These are phyloP conservation scores for Rhodamnia argentea DNA, from an alignment of 345 rosid species.

Conservation along the genomic window DNA sequence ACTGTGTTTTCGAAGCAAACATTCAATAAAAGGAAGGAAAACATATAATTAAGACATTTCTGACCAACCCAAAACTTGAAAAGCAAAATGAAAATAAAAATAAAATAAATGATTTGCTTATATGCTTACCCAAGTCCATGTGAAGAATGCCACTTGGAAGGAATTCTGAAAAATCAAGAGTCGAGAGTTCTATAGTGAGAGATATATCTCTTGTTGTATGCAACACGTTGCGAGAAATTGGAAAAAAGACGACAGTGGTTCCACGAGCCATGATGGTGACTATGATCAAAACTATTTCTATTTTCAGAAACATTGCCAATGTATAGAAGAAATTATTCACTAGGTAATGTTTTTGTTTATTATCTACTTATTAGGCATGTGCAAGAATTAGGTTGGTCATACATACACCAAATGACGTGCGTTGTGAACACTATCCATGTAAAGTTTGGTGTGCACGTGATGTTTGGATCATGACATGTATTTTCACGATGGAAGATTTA, in stretches of 20 bases:
- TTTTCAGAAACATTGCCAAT: neutral
- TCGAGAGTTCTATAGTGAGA: neutral
- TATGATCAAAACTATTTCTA: neutral
- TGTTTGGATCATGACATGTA: neutral
- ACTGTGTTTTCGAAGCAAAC: slow-evolving; percentile 19
- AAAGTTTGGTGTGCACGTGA: neutral
- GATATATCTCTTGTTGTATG: no score
- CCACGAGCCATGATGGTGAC: no score
- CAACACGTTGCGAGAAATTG: no score
- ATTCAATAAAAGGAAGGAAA: neutral
- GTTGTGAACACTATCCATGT: neutral
- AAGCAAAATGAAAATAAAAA: neutral
- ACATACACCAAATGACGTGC: neutral
- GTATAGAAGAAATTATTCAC: neutral
- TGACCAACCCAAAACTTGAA: neutral
- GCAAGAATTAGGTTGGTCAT: neutral
- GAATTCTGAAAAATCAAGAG: slow-evolving; percentile 49
- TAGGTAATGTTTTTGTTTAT: neutral
- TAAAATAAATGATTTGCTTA: neutral
- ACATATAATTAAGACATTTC: neutral
- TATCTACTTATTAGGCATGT: neutral
- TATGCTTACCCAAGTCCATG: slow-evolving; percentile 77
- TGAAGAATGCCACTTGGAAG: slow-evolving; percentile 78
- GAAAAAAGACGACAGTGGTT: no score
- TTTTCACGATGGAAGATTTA: neutral